Conservation (phyloP, 1,284 basidiomycete species). For the Ceratorhiza oryzae-sativae region DNA sequence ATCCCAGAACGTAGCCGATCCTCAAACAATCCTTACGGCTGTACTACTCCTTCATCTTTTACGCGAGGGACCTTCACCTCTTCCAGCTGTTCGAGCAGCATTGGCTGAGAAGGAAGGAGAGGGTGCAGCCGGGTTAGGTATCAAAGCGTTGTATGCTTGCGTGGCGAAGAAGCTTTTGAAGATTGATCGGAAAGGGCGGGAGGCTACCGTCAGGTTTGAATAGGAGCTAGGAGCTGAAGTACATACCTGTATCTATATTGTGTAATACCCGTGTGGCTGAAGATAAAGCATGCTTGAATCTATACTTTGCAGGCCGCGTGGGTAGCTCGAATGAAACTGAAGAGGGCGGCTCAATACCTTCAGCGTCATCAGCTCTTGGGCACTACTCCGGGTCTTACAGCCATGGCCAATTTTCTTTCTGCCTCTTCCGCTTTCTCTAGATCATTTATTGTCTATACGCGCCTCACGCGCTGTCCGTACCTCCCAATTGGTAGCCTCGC, state of each 20-base stretch:
- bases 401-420: too few species aligned
- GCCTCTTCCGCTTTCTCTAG: too few species aligned
- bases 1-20: constrained; percentile 3
- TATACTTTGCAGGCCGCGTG: too few species aligned
- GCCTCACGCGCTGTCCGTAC: too few species aligned
- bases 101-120: constrained; percentile 36
- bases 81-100: constrained; percentile 32
- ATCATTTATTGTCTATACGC: too few species aligned
- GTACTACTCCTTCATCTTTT: constrained; percentile 36
- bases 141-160: constrained; percentile 39
- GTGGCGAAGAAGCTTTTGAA: constrained; percentile 42
- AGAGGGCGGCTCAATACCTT: too few species aligned
- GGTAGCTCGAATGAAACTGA: too few species aligned
- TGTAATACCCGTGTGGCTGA: constrained; percentile 18
- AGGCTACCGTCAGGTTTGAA: constrained; percentile 40
- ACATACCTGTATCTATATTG: not conserved
- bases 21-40: constrained; percentile 34
- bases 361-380: too few species aligned
- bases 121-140: constrained; percentile 25
- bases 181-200: constrained; percentile 40
- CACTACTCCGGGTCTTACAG: too few species aligned
- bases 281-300: too few species aligned
- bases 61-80: constrained; percentile 33
- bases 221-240: not conserved
- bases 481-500: too few species aligned